Conservation (phyloP, 192 early-diverging fungal species). For the Coemansia sp. region DNA sequence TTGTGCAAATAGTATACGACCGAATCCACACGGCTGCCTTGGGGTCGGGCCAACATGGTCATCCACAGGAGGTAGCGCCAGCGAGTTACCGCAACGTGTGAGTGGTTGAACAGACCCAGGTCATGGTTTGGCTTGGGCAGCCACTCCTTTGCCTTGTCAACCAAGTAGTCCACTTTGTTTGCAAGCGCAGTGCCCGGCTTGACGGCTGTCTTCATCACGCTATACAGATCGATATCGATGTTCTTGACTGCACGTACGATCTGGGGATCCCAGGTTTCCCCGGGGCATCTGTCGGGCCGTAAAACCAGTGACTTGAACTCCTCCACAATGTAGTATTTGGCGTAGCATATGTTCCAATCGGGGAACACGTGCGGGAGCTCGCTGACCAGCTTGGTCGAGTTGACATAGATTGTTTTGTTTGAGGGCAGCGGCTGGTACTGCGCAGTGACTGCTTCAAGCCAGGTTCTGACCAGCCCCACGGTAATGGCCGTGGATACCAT, state of each 20-base stretch:
- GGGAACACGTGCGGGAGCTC: slow-evolving; percentile 16
- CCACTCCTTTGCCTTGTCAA: slow-evolving; percentile 17
- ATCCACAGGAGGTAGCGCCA: slow-evolving; percentile 49
- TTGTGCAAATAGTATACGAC: slow-evolving; percentile 31
- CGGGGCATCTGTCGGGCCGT: background rate
- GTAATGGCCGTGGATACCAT: slow-evolving; percentile 34
- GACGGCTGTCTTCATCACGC: background rate
- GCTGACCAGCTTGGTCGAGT: slow-evolving; percentile 11
- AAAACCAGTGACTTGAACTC: slow-evolving; percentile 12
- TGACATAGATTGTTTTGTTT: slow-evolving; percentile 31
- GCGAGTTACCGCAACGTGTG: slow-evolving; percentile 23
- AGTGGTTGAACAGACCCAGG: slow-evolving; percentile 12
- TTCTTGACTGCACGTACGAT: slow-evolving; percentile 5
- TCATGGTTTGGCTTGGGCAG: slow-evolving; percentile 8
- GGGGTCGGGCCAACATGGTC: slow-evolving; percentile 23
- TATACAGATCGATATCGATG: slow-evolving; percentile 7
- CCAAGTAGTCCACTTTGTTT: slow-evolving; percentile 8
- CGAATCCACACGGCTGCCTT: slow-evolving; percentile 33
- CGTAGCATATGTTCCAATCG: slow-evolving; percentile 25
- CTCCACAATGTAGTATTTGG: slow-evolving; percentile 45
- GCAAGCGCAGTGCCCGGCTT: background rate
- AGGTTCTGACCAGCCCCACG: slow-evolving; percentile 15
- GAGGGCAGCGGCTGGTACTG: background rate
- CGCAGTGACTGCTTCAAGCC: slow-evolving; percentile 27
- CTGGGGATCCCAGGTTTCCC: background rate